Base-by-base conservation (phyloP, 352 stramenopile genomes). In the Paralagenidium karlingii region DNA sequence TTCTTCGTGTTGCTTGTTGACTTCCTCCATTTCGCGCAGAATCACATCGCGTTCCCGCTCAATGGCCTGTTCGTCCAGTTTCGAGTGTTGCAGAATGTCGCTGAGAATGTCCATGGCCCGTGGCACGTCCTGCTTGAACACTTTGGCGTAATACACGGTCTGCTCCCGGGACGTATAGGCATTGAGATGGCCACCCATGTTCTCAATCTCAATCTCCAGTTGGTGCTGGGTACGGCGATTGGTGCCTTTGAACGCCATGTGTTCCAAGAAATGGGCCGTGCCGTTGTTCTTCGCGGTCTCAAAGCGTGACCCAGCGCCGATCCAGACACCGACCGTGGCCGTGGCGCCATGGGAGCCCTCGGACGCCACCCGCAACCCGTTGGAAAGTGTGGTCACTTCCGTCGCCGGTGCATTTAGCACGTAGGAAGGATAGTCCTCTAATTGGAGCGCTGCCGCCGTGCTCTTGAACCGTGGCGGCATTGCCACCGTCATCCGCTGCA, bases 231-330 rank as follows among this genome's bases (percentile, higher is more conserved):
- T 98, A 45, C 96, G 77, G 53, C 94, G 95, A 24, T 60, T 60
- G 25, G 96, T 99, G 54, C 96, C 96, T 73, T 99, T 99, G 78
- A 99, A 99, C 33, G 94, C 90, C 93, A 99, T 98, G 78, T 99
- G 96, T 79, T 99, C 96, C 41, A 99, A 50, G 58, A 99, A 99
- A 69, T 99, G 96, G 12, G 96, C 96, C 5, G 94, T 92, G 43
- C 96, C 96, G 60, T 99, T 99, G 77, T 99, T 99, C 51, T 92
- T 57, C 15, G 69, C 75, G 2, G 93, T 99, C 82, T 99, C 96
- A 67, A 99, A 99, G 43, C 96, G 82, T 38, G 76, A 96, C 43
- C 94, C 93, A 8, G 92, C 83, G 59, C 96, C 92, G 53, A 98
- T 97, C 78, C 87, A 98, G 25, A 98, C 90, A 39, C 96, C 96